Evolutionary conservation across 345 rosid species (phyloP), one percentile per base, ranked within the genome.

Genomic region (Syzygium grande): DNA sequence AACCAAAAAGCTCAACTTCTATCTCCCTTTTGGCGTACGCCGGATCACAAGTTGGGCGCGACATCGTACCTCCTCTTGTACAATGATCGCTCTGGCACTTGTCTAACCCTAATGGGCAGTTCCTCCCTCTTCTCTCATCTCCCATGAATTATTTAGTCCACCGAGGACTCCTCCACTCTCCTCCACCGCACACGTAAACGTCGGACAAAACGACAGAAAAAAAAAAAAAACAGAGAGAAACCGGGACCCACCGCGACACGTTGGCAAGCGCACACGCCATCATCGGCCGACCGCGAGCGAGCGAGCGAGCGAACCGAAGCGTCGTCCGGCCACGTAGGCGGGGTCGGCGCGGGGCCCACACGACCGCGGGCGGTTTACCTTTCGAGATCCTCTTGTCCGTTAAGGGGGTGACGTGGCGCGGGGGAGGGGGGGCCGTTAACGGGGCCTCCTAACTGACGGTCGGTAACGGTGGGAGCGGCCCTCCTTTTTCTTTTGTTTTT

Each of bases 381-480:
- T 68, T 21, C 12, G 63, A 16, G 34, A 68, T 38, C 34, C 61
- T 16, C 78, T 88, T 90, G 94, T 90, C 92, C 38, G 86, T 68
- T 85, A 84, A 22, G 1, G 5, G 43, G 41, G 61, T 89, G 92
- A 89, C 46, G 89, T 89, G 92, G 77, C 78, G 73, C 38, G 19
- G 13, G 86, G 87, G 17, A 46, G 19, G 23, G 63, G 46, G 51
- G 1, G 25, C n/a, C 58, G 58, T 89, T 77, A 90, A 91, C 90
- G 86, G 91, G 86, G 6, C 53, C 29, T 58, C 92, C 89, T 88
- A 89, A 90, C 92, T 54, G 46, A 78, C 90, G 84, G 87, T 73
- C 90, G 84, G 87, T 73, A 73, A 86, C 84, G 84, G 52, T 38
- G 84, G 4, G 61, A 17, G 51, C 79, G 29, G 79, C 54, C 7